phyloP scores from a whole-genome alignment of 768 basidiomycete genomes.

The Pleurotus pulmonarius region DNA sequence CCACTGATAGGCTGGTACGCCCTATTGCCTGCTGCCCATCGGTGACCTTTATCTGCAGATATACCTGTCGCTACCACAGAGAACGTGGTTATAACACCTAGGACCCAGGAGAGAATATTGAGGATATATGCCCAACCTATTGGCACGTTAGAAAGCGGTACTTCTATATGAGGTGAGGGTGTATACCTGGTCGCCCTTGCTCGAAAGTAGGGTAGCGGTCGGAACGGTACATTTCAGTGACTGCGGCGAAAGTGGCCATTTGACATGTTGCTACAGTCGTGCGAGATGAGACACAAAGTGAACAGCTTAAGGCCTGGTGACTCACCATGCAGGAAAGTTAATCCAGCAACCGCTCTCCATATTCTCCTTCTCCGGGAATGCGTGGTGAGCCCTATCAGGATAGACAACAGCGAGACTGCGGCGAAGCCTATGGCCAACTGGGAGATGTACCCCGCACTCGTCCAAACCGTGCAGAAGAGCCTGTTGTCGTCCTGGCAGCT shows the following conservation, averaged over 20 bases:
- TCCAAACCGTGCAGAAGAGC: conserved; percentile 64
- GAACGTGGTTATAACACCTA: conserved; percentile 44
- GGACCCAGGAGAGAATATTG: conserved; percentile 59
- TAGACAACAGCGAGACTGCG: conserved; percentile 48
- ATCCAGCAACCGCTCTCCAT: conserved; percentile 69
- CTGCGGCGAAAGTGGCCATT: conserved; percentile 56
- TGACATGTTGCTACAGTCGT: conserved; percentile 48
- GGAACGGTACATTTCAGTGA: conserved; percentile 56
- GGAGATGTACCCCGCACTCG: conserved; percentile 63
- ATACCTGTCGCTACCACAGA: conserved; percentile 62
- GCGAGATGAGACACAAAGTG: not conserved
- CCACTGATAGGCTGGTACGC: conserved; percentile 45
- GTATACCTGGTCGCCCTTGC: conserved; percentile 53
- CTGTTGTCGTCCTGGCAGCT: conserved; percentile 49
- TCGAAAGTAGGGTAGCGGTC: conserved; percentile 47
- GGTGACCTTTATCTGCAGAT: conserved; percentile 55
- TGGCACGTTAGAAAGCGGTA: conserved; percentile 11
- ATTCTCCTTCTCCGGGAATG: conserved; percentile 70
- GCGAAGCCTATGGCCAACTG: conserved; percentile 66
- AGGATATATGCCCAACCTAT: conserved; percentile 59
- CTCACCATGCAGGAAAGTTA: conserved; percentile 59
- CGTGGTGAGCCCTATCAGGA: conserved; percentile 69
- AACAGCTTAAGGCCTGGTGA: not conserved
- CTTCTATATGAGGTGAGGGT: not conserved
- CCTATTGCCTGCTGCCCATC: conserved; percentile 77